phyloP scores from a whole-genome alignment of 257 asterid species.

The Nicotiana knightiana region DNA sequence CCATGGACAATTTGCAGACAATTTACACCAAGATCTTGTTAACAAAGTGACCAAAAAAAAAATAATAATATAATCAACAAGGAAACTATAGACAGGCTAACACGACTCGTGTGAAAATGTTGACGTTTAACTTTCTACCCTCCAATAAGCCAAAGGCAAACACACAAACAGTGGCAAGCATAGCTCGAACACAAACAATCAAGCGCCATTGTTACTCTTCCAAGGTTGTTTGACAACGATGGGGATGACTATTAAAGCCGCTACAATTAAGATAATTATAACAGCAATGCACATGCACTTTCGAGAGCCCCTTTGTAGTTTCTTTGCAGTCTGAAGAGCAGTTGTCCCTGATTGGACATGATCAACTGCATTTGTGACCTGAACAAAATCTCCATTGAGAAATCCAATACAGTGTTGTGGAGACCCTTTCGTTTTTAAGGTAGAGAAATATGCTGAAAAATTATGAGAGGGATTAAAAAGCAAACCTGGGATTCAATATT shows the following conservation, averaged over 20 bases:
- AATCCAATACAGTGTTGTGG: conserved; percentile 2
- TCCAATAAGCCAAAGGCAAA: not conserved
- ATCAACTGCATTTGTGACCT: conserved; percentile 63
- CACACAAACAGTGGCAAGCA: not conserved
- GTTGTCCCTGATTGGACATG: conserved; percentile 60
- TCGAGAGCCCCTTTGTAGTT: conserved; percentile 53
- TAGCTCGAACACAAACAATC: conserved; percentile 17
- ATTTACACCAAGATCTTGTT: not conserved
- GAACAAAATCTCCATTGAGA: conserved; percentile 29
- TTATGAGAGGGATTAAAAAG: conserved; percentile 4
- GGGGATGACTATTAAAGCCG: conserved; percentile 23
- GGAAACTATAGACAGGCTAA: not conserved
- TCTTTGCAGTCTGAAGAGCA: conserved; percentile 61
- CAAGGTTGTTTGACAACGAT: conserved; percentile 44
- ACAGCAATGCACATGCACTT: conserved; percentile 63
- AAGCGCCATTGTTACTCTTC: conserved; percentile 42
- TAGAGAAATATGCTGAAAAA: not conserved
- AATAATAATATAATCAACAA: not conserved
- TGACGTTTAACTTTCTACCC: not conserved
- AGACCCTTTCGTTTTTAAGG: not conserved
- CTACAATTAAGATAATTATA: conserved; percentile 38
- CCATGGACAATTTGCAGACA: not conserved
- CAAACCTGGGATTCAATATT: conserved; percentile 84
- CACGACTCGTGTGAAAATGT: not conserved
- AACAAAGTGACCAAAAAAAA: not conserved